Evolutionary conservation across 2,329 filamentous ascomycete genomes (phyloP), one percentile per base, ranked within the genome.

Genomic region (Leptographium galeiforme): DNA sequence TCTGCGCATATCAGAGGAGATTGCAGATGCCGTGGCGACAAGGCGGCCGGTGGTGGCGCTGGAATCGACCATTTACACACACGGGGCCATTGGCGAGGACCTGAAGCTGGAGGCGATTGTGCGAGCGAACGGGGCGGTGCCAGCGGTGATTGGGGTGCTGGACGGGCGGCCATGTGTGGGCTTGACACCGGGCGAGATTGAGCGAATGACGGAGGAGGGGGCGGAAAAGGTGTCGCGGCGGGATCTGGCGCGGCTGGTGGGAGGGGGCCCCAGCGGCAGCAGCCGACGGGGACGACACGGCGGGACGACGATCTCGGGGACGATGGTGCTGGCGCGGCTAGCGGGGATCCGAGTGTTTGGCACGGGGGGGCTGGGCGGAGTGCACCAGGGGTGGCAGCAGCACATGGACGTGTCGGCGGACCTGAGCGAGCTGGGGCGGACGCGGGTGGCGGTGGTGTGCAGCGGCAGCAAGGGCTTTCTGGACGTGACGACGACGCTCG

Each of bases 21-120:
- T 98, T 13, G 73, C 76, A 51, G 81, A 89, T 64, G 91, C 90
- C 41, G 67, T 96, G 48, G 74, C 79, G 44, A 78, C 80, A 13
- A 82, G 83, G 54, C 83, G 81, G 62, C 91, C 93, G 0, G 84
- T 98, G 5, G 90, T 98, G 12, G 93, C 91, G 16, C 76, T 98
- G 6, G 93, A 98, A 68, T 89, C 88, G 2, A 95, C 93, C 6
- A 97, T 98, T 61, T 97, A 98, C 68, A 98, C 93, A 1, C 93
- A 98, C 69, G 90, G 89, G 43, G 82, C 85, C 25, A 74, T 98
- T 14, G 87, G 88, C n/a, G 78, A 81, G 38, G 75, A 77, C 47
- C 70, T 80, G 19, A 77, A 84, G 48, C 79, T 97, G 56, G 88
- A 96, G 63, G 81, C 83, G 13, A 76, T 94, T 43, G 86, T 97